Conservation (phyloP, 1,284 basidiomycete species). For the Coniferiporia sulphurascens region DNA sequence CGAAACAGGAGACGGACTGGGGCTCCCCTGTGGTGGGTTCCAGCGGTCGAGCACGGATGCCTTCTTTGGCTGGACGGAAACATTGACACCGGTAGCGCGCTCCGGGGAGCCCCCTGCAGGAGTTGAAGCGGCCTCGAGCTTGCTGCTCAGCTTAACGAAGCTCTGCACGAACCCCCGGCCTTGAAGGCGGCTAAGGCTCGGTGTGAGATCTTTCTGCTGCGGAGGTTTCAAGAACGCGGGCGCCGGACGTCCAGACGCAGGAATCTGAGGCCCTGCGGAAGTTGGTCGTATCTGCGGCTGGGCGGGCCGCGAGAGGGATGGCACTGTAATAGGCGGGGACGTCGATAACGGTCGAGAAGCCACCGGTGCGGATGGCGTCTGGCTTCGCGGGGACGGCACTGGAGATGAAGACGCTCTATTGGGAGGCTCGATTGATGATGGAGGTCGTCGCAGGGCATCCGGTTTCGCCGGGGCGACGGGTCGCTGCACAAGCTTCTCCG, state of each 20-base stretch:
- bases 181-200: slow-evolving; percentile 74
- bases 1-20: slow-evolving; percentile 24
- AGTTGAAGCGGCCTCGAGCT: slow-evolving; percentile 34
- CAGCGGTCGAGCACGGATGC: slow-evolving; percentile 65
- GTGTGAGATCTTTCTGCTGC: slow-evolving; percentile 64
- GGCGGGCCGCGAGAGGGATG: slow-evolving; percentile 52
- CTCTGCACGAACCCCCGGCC: slow-evolving; percentile 80
- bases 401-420: neutral
- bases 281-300: slow-evolving; percentile 42
- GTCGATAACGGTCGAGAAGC: slow-evolving; percentile 29
- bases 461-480: slow-evolving; percentile 16
- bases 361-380: neutral
- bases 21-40: slow-evolving; percentile 33
- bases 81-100: neutral
- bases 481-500: slow-evolving; percentile 6
- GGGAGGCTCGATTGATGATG: slow-evolving; percentile 1
- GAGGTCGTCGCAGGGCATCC: slow-evolving; percentile 13
- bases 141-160: slow-evolving; percentile 63
- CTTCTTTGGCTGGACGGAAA: slow-evolving; percentile 16
- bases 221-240: slow-evolving; percentile 57
- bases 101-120: slow-evolving; percentile 17
- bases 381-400: neutral
- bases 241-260: slow-evolving; percentile 41
- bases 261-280: slow-evolving; percentile 39
- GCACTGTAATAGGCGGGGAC: slow-evolving; percentile 33